Evolutionary conservation across 202 grass and related monocot genomes (phyloP).

Genomic region (Bolboschoenoplectus hybrid): DNA sequence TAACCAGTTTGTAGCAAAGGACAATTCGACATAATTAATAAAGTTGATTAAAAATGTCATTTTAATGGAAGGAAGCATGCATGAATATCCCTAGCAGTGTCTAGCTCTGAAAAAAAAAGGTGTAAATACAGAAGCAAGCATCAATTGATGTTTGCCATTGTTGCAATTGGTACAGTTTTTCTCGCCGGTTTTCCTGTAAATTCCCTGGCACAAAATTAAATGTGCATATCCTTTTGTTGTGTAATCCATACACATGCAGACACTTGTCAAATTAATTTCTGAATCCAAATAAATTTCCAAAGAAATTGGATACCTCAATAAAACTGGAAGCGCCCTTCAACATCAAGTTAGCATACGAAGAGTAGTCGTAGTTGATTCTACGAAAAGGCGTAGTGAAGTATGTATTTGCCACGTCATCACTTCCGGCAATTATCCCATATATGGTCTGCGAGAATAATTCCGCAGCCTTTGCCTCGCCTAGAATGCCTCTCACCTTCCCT

Average conservation of each 20-base stretch:
- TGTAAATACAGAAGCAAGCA: neutral
- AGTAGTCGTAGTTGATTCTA: constrained; percentile 44
- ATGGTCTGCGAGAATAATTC: constrained; percentile 45
- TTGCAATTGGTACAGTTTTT: constrained; percentile 5
- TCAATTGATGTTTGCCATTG: neutral
- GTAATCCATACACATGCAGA: neutral
- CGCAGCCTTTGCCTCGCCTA: constrained; percentile 36
- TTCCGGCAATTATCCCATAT: constrained; percentile 73
- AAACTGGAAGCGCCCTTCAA: constrained; percentile 47
- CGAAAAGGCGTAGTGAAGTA: constrained; percentile 63
- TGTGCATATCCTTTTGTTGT: neutral
- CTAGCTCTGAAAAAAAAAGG: constrained; percentile 15
- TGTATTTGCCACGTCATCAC: constrained; percentile 89
- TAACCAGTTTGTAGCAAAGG: neutral
- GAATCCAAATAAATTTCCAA: neutral
- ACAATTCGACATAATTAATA: neutral
- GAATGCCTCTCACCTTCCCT: constrained; percentile 44
- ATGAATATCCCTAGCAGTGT: neutral
- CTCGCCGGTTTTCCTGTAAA: neutral
- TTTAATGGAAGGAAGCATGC: neutral
- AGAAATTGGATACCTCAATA: constrained; percentile 44
- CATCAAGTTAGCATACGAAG: constrained; percentile 56
- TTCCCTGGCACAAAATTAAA: neutral
- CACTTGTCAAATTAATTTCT: neutral
- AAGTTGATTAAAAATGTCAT: neutral